Evolutionary conservation across 2,329 filamentous ascomycete species (phyloP).

Genomic region (Grosmannia clavigera): DNA sequence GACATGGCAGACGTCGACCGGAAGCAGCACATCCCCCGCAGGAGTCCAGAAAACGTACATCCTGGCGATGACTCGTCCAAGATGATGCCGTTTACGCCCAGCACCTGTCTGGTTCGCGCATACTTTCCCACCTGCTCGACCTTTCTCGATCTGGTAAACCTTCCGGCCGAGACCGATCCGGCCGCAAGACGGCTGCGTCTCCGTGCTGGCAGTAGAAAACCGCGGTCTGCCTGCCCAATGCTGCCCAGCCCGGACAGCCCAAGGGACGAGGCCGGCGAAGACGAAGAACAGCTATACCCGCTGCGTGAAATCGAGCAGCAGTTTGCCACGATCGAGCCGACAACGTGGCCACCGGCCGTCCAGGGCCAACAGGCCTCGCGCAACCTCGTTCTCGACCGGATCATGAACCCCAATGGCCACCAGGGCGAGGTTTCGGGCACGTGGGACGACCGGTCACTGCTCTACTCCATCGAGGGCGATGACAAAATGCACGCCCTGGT

Average conservation of each 20-base stretch:
- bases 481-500: conserved; percentile 19
- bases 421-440: conserved; percentile 25
- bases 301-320: neutral
- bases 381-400: conserved; percentile 21
- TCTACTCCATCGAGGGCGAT: conserved; percentile 24
- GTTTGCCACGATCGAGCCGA: too few relatives aligned
- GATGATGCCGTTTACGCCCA: conserved; percentile 33
- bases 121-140: conserved; percentile 41
- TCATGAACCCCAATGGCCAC: conserved; percentile 27
- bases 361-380: conserved; percentile 12
- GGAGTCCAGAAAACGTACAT: conserved; percentile 31
- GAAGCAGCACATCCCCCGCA: neutral
- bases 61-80: conserved; percentile 30
- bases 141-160: conserved; percentile 48
- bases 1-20: neutral
- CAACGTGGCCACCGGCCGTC: neutral
- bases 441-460: conserved; percentile 34
- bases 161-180: conserved; percentile 22
- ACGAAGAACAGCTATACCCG: neutral
- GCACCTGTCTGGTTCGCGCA: conserved; percentile 39
- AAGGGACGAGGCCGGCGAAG: neutral
- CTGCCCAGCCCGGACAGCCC: too few relatives aligned
- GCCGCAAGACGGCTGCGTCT: conserved; percentile 25
- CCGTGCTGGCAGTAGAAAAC: neutral
- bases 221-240: too few relatives aligned